Evolutionary conservation across 345 rosid genomes (phyloP), one percentile per base, ranked within the genome.

Genomic region (Barbarea vulgaris): DNA sequence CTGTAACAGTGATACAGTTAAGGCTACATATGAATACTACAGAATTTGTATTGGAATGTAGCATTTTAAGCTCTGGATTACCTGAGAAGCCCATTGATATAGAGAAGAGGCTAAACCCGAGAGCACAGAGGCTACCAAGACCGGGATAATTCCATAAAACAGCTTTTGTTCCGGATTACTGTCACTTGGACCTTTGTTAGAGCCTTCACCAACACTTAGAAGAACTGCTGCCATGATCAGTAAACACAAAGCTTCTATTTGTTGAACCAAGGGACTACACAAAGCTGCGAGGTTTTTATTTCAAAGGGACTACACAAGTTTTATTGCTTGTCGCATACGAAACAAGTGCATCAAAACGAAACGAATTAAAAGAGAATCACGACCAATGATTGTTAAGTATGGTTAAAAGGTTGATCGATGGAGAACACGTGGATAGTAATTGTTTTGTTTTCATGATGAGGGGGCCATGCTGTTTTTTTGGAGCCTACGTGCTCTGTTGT

Each of bases 71-170:
- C 52, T n/a, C 27, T 70, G 27, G 25, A 68, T 79, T 47, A 88
- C 98, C 97, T 89, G 98, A 75, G 97, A 89, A 80, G 98, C 97
- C 97, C 94, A 96, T 69, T 96, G 98, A 72, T 98, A 93, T 60
- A 93, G 83, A 67, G 96, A 78, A 21, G 99, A 95, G 64, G 98
- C 99, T 70, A 95, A 87, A 77, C 99, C 98, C 18, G 99, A 95
- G 69, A 95, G 98, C 21, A 93, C 88, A 69, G 99, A 95, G 67
- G 97, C 99, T 80, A 79, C 91, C 76, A 93, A 82, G 76, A 96
- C 97, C 33, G 98, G 99, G 72, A 87, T 83, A 71, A 96, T 96
- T 48, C 99, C 99, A 70, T 84, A 87, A 78, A 95, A 91, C 66
- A 96, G 60, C 68, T 88, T 84, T 73, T 79, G 86, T 53, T 96